Percentiles rank a stretch among this genome's conserved stretches.
Conservation (phyloP, 2,329 filamentous ascomycete species). For the Trichothecium roseum region DNA sequence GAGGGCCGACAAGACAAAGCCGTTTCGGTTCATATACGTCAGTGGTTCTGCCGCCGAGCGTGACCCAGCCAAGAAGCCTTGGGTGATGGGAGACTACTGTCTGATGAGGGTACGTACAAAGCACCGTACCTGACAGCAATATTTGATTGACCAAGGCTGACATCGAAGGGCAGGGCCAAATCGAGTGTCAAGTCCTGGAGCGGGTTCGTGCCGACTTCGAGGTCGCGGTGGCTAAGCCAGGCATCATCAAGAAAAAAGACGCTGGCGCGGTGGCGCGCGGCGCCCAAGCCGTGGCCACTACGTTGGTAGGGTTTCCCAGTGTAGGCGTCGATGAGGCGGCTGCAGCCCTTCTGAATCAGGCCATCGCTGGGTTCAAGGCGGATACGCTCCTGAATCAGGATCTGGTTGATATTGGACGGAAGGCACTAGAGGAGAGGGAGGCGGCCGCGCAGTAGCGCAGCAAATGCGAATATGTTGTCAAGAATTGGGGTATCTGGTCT, state of each 20-base stretch:
- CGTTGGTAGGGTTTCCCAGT: slow-evolving; percentile 18
- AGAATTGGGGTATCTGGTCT: too few species aligned
- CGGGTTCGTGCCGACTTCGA: slow-evolving; percentile 26
- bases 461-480: too few species aligned
- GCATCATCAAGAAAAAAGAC: slow-evolving; percentile 21
- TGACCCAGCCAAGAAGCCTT: slow-evolving; percentile 26
- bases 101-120: slow-evolving; percentile 30
- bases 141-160: too few species aligned
- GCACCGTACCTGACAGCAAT: too few species aligned
- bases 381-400: slow-evolving; percentile 33
- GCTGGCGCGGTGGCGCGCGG: background rate
- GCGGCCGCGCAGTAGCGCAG: too few species aligned
- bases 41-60: slow-evolving; percentile 28
- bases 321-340: slow-evolving; percentile 26
- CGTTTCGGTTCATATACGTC: slow-evolving; percentile 34
- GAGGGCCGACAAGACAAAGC: slow-evolving; percentile 11
- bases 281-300: slow-evolving; percentile 1
- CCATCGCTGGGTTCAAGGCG: slow-evolving; percentile 32
- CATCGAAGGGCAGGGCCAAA: slow-evolving; percentile 28
- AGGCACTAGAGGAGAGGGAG: too few species aligned
- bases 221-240: slow-evolving; percentile 28
- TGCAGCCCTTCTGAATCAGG: slow-evolving; percentile 32
- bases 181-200: slow-evolving; percentile 29
- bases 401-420: slow-evolving; percentile 9
- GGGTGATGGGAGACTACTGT: slow-evolving; percentile 24